A percentile compares a stretch with the other conserved stretches of the same genome.
phyloP scores from a whole-genome alignment of 1,139 yeast genomes.

The Blastobotrys serpentis region DNA sequence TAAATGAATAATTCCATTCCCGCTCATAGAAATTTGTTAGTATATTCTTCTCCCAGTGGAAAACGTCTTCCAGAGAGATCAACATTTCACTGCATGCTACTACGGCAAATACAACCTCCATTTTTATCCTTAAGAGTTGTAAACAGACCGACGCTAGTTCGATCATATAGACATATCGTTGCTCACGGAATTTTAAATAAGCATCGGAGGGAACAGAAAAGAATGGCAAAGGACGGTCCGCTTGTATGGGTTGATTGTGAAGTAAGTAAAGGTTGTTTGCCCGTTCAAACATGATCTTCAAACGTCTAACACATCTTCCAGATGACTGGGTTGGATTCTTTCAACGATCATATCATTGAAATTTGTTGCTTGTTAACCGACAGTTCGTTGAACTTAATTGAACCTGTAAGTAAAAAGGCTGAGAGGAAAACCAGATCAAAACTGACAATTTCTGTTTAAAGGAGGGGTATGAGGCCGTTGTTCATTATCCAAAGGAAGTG shows the following conservation, averaged over 20 bases:
- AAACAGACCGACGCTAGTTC: constrained; percentile 16
- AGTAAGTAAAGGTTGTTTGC: background rate
- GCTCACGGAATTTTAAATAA: background rate
- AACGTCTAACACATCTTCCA: no score
- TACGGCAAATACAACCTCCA: background rate
- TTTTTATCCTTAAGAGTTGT: background rate
- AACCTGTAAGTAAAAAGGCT: constrained; percentile 37
- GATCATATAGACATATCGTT: background rate
- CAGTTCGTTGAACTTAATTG: constrained; percentile 67
- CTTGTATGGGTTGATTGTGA: constrained; percentile 84
- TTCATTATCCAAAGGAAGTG: constrained; percentile 64
- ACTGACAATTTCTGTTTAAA: constrained; percentile 10
- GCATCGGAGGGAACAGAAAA: background rate
- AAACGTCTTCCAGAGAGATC: background rate
- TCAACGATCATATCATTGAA: constrained; percentile 77
- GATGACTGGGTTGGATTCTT: constrained; percentile 90
- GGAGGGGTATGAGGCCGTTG: constrained; percentile 74
- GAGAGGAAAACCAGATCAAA: background rate
- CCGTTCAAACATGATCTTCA: no score
- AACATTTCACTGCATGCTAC: background rate
- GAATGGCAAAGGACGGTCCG: constrained; percentile 18
- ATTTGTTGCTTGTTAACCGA: constrained; percentile 90
- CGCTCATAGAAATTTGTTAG: no score
- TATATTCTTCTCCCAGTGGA: no score
- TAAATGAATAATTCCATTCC: no score